Evolutionary conservation across 768 basidiomycete species (phyloP).

Genomic region (Lentinula boryana): DNA sequence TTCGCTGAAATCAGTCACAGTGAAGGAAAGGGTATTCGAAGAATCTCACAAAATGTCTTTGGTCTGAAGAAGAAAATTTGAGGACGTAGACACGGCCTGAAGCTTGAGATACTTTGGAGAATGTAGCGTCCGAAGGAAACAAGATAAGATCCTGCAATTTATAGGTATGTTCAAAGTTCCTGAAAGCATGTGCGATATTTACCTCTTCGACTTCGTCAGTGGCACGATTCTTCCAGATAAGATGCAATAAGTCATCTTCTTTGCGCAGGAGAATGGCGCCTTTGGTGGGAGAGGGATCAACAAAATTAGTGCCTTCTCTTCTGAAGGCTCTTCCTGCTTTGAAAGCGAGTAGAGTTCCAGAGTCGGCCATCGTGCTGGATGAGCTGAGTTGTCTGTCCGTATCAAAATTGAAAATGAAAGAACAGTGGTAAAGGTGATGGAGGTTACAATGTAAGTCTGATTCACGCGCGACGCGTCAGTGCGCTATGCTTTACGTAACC

Average conservation of each 20-base stretch:
- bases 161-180: not conserved
- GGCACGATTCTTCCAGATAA: slow-evolving; percentile 72
- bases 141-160: slow-evolving; percentile 70
- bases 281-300: slow-evolving; percentile 65
- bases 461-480: slow-evolving; percentile 39
- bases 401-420: not conserved
- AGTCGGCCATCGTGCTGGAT: slow-evolving; percentile 26
- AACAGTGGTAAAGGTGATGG: not conserved
- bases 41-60: slow-evolving; percentile 75
- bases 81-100: slow-evolving; percentile 78
- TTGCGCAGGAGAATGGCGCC: slow-evolving; percentile 68
- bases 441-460: not conserved
- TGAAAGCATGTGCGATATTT: slow-evolving; percentile 4
- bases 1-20: not conserved
- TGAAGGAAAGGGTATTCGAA: not conserved
- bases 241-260: slow-evolving; percentile 74
- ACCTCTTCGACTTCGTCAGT: slow-evolving; percentile 63
- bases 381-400: slow-evolving; percentile 9
- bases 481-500: slow-evolving; percentile 22
- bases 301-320: slow-evolving; percentile 57
- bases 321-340: slow-evolving; percentile 76
- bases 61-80: slow-evolving; percentile 87
- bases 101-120: slow-evolving; percentile 68
- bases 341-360: slow-evolving; percentile 46
- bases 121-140: slow-evolving; percentile 81